Evolutionary conservation across 164 flowering plant species (phyloP), one percentile per base, ranked within the genome.

Genomic region (Paratinospora sagittata): DNA sequence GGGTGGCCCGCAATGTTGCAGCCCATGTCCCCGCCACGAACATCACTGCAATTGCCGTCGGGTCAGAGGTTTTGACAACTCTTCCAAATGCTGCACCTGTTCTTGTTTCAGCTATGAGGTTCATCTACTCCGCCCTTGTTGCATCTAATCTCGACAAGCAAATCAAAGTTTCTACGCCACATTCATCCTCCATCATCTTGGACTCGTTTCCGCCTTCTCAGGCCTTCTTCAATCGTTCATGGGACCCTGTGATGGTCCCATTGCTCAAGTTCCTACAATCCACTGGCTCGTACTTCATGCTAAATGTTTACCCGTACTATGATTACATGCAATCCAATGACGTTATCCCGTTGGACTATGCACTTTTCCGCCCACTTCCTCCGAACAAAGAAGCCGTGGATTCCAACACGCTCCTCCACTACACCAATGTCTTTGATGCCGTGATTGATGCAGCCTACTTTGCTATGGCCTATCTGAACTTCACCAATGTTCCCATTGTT

Each of bases 141-240:
- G 94, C 97, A 6, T 75, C 97, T 10, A 87, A 88, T 73, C 94
- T 91, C 9, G 89, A 91, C 63, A 73, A 79, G 27, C 83, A 81
- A 65, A 77, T 91, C 67, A 91, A 88, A 80, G 93, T 89, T 61
- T 88, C 93, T 5, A 88, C 95, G 8, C 91, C 97, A n/a, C 93
- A 83, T 47, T 75, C 97, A 19, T 88, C 97, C 43, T 84, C 92
- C 26, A 81, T 91, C 47, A 89, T 91, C 66, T 84, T 91, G 6
- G 97, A 91, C 72, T 89, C 97, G 0, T 91, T 89, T 73, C 97
- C 97, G 45, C 97, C 97, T 47, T 91, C 95, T 37, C 95, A 89
- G 74, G 94, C 97, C 55, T 91, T 91, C 77, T 91, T 91, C 71
- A 91, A 91, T 73, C 86, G 89, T 27, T 69, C 98, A 0, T 88